Evolutionary conservation across 257 asterid species (phyloP), one percentile per base, ranked within the genome.

Genomic region (Thymus quinquecostatus): DNA sequence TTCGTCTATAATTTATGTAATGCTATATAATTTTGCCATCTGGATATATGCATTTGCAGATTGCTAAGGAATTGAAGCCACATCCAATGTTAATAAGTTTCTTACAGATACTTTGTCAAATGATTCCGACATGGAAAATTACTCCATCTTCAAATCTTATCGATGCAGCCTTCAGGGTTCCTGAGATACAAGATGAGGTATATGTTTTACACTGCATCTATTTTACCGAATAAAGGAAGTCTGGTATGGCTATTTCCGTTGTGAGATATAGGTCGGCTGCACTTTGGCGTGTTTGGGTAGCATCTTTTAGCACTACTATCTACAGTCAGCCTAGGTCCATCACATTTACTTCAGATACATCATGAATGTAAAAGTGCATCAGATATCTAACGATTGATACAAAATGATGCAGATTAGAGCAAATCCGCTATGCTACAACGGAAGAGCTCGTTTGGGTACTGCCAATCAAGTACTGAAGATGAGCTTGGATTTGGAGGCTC

Each of bases 91-190:
- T 83, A 13, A 28, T 79, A 5, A 75, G 70, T 53, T 34, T 84
- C 44, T 38, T 68, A 54, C 61, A 72, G 2, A 83, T 64, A 79
- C 84, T 88, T 21, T 30, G 49, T 66, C 10, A 53, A 27, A 2
- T 82, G 33, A 78, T 88, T 27, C 92, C 96, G 1, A 88, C 86
- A 1, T 88, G 92, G 90, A 50, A n/a, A 50, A 84, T 68, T 78
- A 43, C 86, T 34, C 90, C 92, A 33, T 71, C 80, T 28, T 81
- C 78, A 70, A 87, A 88, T 76, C 10, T 84, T 10, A 71, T 82
- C 30, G 89, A 82, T 36, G 68, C 43, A 3, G 86, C 92, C 29
- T 75, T 88, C 58, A 84, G 96, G 71, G 76, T 29, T 54, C 89
- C 86, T 33, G 41, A 77, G 54, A 63, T 84, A 36, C 83, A 87